Percentiles rank a stretch among this genome's conserved stretches.
Evolutionary conservation across 352 stramenopile genomes (phyloP).

Genomic region (Lagenidium sp.): DNA sequence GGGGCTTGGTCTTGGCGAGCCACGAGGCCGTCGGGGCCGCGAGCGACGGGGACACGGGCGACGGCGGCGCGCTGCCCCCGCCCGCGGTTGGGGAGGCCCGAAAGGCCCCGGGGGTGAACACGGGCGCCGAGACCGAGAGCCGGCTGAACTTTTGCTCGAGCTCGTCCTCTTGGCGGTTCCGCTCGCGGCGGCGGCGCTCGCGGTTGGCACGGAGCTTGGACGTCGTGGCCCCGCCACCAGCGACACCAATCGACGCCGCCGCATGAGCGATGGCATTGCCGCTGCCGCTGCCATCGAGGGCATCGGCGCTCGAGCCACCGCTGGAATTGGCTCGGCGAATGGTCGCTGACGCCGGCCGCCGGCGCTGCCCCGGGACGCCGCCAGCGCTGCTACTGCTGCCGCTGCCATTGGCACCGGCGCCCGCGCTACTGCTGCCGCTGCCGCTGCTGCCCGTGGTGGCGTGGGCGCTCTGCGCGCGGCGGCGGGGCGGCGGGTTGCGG

Average conservation of each 20-base stretch:
- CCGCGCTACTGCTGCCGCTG: too few species aligned
- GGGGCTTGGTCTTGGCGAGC: slow-evolving; percentile 17
- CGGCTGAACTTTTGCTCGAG: slow-evolving; percentile 58
- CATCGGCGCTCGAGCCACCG: neutral
- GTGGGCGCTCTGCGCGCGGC: too few species aligned
- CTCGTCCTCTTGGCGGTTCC: slow-evolving; percentile 45
- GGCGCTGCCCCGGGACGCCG: too few species aligned
- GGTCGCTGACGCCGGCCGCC: too few species aligned
- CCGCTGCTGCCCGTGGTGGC: too few species aligned
- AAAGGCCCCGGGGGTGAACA: slow-evolving; percentile 21
- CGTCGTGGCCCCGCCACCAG: slow-evolving; percentile 1
- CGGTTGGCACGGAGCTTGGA: slow-evolving; percentile 56
- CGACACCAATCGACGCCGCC: neutral
- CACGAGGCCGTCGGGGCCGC: slow-evolving; percentile 15
- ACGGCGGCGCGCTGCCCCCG: too few species aligned
- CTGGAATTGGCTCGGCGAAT: slow-evolving; percentile 4
- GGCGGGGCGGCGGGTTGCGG: too few species aligned
- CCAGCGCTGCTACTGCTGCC: too few species aligned
- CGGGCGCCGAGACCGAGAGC: slow-evolving; percentile 37
- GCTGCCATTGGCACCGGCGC: too few species aligned
- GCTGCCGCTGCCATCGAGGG: neutral
- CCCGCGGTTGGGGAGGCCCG: slow-evolving; percentile 4
- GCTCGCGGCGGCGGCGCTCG: slow-evolving; percentile 47
- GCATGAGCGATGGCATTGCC: neutral
- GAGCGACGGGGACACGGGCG: neutral